Evolutionary conservation across 192 early-diverging fungal species (phyloP).

Genomic region (Umbelopsis vinacea): DNA sequence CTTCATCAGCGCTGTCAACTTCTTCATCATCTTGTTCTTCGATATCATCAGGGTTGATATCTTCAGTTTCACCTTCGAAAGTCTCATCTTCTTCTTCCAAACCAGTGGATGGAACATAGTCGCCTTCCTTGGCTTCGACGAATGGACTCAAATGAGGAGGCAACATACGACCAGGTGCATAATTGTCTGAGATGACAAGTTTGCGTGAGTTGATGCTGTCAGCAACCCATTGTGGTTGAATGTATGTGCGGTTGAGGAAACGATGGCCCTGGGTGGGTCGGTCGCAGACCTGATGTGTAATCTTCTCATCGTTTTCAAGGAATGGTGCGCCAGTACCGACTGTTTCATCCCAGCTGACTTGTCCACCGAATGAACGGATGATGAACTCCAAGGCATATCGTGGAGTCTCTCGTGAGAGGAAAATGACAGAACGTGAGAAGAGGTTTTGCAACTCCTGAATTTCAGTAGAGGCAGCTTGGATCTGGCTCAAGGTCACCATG

Average conservation of each 20-base stretch:
- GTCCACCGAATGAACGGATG: conserved; percentile 86
- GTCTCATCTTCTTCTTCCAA: conserved; percentile 53
- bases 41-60: conserved; percentile 61
- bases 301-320: conserved; percentile 76
- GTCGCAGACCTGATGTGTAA: conserved; percentile 91
- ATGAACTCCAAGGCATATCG: conserved; percentile 92
- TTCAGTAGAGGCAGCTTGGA: conserved; percentile 54
- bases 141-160: conserved; percentile 96
- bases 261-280: conserved; percentile 71
- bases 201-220: conserved; percentile 89
- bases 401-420: conserved; percentile 93
- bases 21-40: conserved; percentile 50
- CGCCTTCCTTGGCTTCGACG: conserved; percentile 82
- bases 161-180: conserved; percentile 79
- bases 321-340: conserved; percentile 81
- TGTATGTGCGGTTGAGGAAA: conserved; percentile 72
- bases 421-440: conserved; percentile 76
- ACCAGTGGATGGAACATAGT: conserved; percentile 76
- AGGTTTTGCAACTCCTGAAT: conserved; percentile 50
- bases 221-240: conserved; percentile 99
- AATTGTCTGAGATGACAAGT: conserved; percentile 64
- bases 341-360: conserved; percentile 86
- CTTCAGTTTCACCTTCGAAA: conserved; percentile 67
- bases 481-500: conserved; percentile 54
- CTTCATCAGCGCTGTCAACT: conserved; percentile 43